These are phyloP conservation scores for Lumnitzera littorea DNA, from an alignment of 345 rosid genomes.

Conservation along the genomic window DNA sequence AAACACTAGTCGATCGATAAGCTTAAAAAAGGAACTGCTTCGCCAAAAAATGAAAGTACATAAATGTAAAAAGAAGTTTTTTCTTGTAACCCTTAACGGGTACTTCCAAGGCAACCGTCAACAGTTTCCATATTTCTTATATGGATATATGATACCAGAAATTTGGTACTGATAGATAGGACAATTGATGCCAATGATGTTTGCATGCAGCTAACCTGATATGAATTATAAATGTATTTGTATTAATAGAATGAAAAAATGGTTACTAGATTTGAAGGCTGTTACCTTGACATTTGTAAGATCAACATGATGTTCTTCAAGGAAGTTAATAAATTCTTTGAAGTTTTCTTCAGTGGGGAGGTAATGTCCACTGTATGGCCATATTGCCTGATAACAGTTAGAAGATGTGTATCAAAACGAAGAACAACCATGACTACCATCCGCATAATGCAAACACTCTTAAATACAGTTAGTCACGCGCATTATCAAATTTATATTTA, in stretches of 20 bases:
- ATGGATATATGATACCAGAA: no score
- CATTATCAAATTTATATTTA: conserved; percentile 1
- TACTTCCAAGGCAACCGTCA: neutral
- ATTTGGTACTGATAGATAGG: no score
- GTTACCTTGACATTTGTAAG: conserved; percentile 78
- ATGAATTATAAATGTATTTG: no score
- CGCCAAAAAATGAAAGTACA: no score
- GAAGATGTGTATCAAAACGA: neutral
- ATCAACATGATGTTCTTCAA: conserved; percentile 57
- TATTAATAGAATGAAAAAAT: no score
- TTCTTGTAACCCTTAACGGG: no score
- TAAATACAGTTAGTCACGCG: no score
- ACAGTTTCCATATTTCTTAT: no score
- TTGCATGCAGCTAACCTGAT: no score
- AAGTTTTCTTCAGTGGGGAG: conserved; percentile 95
- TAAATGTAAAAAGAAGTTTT: no score
- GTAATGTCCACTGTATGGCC: conserved; percentile 99
- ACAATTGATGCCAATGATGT: no score
- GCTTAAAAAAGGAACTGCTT: neutral
- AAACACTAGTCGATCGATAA: neutral
- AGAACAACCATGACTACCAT: neutral
- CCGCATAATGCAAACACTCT: neutral
- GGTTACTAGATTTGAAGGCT: neutral
- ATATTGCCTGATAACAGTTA: conserved; percentile 47
- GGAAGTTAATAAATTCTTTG: conserved; percentile 62